phyloP scores from a whole-genome alignment of 257 asterid species.

The Solanum appendiculatum region DNA sequence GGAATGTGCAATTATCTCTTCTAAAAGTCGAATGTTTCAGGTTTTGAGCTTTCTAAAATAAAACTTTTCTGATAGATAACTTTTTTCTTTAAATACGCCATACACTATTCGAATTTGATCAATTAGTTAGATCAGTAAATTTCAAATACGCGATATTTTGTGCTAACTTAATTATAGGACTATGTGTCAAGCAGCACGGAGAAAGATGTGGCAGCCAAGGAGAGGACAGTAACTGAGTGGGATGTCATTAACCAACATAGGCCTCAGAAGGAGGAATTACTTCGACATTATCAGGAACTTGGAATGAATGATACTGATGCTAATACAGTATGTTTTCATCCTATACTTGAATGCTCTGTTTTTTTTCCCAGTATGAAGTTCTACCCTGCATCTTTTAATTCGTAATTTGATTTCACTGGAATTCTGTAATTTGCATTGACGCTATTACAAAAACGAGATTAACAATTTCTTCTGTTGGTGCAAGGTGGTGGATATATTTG shows the following conservation, averaged over 20 bases:
- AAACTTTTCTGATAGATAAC: no score
- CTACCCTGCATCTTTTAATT: not conserved
- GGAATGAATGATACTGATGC: constrained; percentile 54
- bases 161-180: no score
- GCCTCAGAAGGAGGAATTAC: constrained; percentile 29
- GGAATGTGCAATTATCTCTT: not conserved
- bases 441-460: no score
- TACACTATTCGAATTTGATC: no score
- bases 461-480: not conserved
- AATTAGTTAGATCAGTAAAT: no score
- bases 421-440: no score
- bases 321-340: constrained; percentile 13
- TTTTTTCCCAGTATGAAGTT: no score
- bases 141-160: no score
- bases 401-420: no score
- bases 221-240: constrained; percentile 47
- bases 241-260: constrained; percentile 35
- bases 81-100: no score
- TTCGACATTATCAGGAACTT: constrained; percentile 31
- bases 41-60: no score
- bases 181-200: constrained; percentile 49
- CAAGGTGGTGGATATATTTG: constrained; percentile 41
- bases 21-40: no score
- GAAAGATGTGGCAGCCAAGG: constrained; percentile 49
- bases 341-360: not conserved